Evolutionary conservation across 257 asterid genomes (phyloP), one percentile per base, ranked within the genome.

Genomic region (Solanum sitiens): DNA sequence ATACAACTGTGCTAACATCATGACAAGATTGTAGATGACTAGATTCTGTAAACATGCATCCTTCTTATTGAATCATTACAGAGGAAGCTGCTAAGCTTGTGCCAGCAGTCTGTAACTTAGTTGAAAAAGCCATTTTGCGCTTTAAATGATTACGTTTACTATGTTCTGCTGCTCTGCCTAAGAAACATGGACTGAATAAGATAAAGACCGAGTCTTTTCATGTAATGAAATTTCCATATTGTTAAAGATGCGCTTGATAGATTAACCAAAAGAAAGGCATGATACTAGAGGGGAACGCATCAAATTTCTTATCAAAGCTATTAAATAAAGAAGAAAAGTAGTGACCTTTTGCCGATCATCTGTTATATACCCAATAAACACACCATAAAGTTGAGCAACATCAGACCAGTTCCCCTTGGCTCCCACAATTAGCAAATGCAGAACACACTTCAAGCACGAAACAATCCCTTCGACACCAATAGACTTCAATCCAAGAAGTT

Each of bases 331-430:
- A 61, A 90, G n/a, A 47, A 83, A 83, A 35, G 27, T 42, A 23
- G 89, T 25, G 44, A 97, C 98, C 95, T 97, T 94, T 30, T 89
- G 87, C 39, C 93, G 92, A 47, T 91, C 98, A 88, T 97, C 95
- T 12, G 92, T 91, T 18, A 95, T 84, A 79, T 90, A 93, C 83
- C 89, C 86, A 68, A 93, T 79, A 70, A 95, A 91, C 63, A 92
- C 88, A 23, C 93, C 92, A 86, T 89, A 97, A 71, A 95, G 88
- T 87, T 91, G 93, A 84, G 91, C 87, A 85, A 94, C 93, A 20
- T 94, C 96, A 18, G 86, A 87, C 99, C 99, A 97, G 63, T 15
- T 87, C 61, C 87, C 94, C 39, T 92, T 91, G 85, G 93, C 95
- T 91, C 93, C 92, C 73, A 89, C 93, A 23, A 89, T 84, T 87